Evolutionary conservation across 768 basidiomycete genomes (phyloP).

Genomic region (Leucocoprinus birnbaumii): DNA sequence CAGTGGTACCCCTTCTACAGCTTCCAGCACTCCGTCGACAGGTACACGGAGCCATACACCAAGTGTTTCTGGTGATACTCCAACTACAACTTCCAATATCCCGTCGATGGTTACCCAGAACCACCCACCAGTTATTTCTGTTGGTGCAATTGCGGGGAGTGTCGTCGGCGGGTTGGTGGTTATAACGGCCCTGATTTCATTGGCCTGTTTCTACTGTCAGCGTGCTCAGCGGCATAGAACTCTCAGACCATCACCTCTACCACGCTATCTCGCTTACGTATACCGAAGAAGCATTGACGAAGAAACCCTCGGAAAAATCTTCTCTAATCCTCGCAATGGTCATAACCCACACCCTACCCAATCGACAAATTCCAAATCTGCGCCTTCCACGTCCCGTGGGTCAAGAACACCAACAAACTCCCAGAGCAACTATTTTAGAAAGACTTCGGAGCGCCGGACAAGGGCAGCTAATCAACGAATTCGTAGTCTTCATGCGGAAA

Average conservation of each 20-base stretch:
- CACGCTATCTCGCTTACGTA: too few relatives aligned
- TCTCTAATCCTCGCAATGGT: too few relatives aligned
- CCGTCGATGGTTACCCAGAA: not conserved
- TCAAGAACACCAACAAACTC: too few relatives aligned
- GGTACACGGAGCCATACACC: not conserved
- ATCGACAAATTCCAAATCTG: too few relatives aligned
- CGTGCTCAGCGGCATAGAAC: not conserved
- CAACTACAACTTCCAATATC: too few relatives aligned
- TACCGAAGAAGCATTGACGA: too few relatives aligned
- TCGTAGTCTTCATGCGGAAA: constrained; percentile 20
- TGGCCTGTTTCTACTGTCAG: constrained; percentile 4
- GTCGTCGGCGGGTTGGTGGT: constrained; percentile 4
- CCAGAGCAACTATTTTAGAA: too few relatives aligned
- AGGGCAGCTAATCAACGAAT: constrained; percentile 22
- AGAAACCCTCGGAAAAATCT: too few relatives aligned
- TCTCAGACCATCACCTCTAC: not conserved
- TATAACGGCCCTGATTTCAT: not conserved
- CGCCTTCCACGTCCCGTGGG: too few relatives aligned
- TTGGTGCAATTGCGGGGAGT: constrained; percentile 3
- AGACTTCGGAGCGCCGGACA: constrained; percentile 19
- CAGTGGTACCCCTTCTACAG: too few relatives aligned
- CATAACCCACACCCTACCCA: too few relatives aligned
- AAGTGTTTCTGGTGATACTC: not conserved
- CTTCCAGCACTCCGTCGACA: not conserved
- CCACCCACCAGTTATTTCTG: not conserved